Evolutionary conservation across 495 filamentous ascomycete species (phyloP).

Genomic region (Neurospora tetraspora): DNA sequence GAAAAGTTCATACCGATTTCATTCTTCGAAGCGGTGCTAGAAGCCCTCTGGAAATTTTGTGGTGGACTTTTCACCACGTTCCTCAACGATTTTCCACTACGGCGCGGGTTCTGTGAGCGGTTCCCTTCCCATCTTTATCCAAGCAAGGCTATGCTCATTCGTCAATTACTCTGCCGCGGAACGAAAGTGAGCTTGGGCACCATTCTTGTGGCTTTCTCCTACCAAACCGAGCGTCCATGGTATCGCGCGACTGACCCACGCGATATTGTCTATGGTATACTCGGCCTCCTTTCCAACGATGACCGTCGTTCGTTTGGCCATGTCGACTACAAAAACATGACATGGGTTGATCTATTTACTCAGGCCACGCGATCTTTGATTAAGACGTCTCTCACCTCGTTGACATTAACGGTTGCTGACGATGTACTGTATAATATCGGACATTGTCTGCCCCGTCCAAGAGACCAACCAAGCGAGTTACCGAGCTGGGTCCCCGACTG

Average conservation of each 20-base stretch:
- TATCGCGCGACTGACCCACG: background rate
- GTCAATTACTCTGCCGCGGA: background rate
- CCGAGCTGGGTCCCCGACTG: background rate
- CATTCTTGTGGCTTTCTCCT: background rate
- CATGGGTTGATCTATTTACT: background rate
- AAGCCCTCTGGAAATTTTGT: background rate
- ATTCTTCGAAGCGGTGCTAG: background rate
- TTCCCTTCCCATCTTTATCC: background rate
- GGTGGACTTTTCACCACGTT: too few species aligned
- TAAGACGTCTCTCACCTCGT: background rate
- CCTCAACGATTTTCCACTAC: accelerated
- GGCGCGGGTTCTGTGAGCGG: background rate
- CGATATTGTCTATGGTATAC: background rate
- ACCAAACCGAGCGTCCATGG: background rate
- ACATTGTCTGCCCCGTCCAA: background rate
- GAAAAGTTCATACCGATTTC: background rate
- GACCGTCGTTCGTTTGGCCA: background rate
- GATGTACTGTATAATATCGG: background rate
- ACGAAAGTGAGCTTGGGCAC: background rate
- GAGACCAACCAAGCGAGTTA: background rate
- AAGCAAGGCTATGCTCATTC: background rate
- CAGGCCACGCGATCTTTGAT: background rate
- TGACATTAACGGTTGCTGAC: too few species aligned
- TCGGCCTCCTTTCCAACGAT: background rate
- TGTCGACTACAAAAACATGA: background rate